Conservation (phyloP, 177 flowering plant genomes). For the Tripterygium wilfordii region DNA sequence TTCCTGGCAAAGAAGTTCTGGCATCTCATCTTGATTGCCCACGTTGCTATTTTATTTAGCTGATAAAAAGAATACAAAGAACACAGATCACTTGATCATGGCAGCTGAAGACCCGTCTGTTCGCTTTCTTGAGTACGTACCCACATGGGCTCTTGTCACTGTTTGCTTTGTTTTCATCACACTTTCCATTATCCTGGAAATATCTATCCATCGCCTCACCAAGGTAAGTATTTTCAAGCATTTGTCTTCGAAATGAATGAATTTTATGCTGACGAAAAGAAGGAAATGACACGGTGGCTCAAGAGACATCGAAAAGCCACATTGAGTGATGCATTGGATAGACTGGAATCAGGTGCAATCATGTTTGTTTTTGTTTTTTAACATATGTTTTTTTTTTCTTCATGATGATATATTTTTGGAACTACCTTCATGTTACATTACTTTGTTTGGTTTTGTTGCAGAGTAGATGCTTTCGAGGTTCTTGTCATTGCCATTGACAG, state of each 20-base stretch:
- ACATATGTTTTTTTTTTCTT: background rate
- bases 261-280: too few relatives aligned
- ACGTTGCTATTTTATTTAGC: too few relatives aligned
- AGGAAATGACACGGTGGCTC: conserved; percentile 38
- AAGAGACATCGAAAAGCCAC: conserved; percentile 26
- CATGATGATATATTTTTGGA: too few relatives aligned
- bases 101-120: background rate
- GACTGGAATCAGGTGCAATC: conserved; percentile 37
- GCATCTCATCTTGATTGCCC: too few relatives aligned
- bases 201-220: conserved; percentile 21
- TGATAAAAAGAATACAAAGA: too few relatives aligned
- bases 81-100: too few relatives aligned
- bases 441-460: too few relatives aligned
- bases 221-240: too few relatives aligned
- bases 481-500: conserved; percentile 14
- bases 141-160: conserved; percentile 18
- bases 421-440: too few relatives aligned
- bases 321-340: conserved; percentile 37
- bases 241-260: too few relatives aligned
- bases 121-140: conserved; percentile 10
- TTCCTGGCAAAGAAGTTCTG: too few relatives aligned
- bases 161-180: conserved; percentile 18
- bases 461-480: conserved; percentile 21
- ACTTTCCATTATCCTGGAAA: conserved; percentile 21
- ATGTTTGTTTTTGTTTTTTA: background rate